Conservation (phyloP, 2,329 filamentous ascomycete genomes). For the Lojkania enalia region DNA sequence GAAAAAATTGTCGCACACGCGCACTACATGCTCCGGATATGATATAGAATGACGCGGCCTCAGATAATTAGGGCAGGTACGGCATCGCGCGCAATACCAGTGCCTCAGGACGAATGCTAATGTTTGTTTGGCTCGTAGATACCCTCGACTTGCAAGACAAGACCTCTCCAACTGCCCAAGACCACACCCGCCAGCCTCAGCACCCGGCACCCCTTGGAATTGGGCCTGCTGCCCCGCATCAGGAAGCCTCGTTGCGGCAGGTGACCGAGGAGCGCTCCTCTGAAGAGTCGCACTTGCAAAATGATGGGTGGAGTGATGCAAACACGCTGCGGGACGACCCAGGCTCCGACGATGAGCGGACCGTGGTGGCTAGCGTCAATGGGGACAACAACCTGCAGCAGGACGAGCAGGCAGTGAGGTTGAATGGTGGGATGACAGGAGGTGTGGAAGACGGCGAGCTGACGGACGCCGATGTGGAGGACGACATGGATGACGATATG, state of each 20-base stretch:
- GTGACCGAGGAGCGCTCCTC: slow-evolving; percentile 73
- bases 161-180: slow-evolving; percentile 78
- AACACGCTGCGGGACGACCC: slow-evolving; percentile 46
- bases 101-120: slow-evolving; percentile 22
- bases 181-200: slow-evolving; percentile 66
- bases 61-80: slow-evolving; percentile 60
- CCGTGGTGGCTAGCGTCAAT: slow-evolving; percentile 23
- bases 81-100: slow-evolving; percentile 17
- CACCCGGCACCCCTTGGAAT: slow-evolving; percentile 56
- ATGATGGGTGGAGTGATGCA: slow-evolving; percentile 52
- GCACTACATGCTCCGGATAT: slow-evolving; percentile 28
- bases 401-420: slow-evolving; percentile 36
- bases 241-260: slow-evolving; percentile 80
- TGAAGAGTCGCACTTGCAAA: slow-evolving; percentile 70
- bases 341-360: slow-evolving; percentile 64
- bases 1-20: background rate
- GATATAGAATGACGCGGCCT: slow-evolving; percentile 57
- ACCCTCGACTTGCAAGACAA: slow-evolving; percentile 93
- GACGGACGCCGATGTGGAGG: slow-evolving; percentile 67
- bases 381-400: slow-evolving; percentile 26
- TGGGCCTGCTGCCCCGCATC: slow-evolving; percentile 72
- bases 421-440: slow-evolving; percentile 42
- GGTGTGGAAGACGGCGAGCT: slow-evolving; percentile 54
- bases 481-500: slow-evolving; percentile 86
- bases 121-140: slow-evolving; percentile 59